Evolutionary conservation across 2,329 filamentous ascomycete species (phyloP).

Genomic region (Fusarium proliferatum): DNA sequence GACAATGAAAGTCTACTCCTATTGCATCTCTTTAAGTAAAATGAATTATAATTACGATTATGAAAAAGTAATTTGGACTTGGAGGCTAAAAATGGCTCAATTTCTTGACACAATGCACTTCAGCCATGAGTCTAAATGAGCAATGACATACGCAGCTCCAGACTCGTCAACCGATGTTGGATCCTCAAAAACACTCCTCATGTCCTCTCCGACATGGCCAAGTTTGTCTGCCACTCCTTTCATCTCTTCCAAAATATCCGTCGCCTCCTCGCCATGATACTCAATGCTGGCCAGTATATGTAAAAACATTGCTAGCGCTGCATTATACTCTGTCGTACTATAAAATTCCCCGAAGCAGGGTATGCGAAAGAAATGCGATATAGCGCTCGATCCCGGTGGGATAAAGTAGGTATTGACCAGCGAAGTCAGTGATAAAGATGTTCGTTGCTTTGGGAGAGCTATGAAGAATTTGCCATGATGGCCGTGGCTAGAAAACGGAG

Average conservation of each 20-base stretch:
- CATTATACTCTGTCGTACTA: background rate
- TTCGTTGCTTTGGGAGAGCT: background rate
- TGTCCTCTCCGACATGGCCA: background rate
- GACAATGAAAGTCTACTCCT: accelerated
- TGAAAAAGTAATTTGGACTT: accelerated
- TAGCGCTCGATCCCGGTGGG: background rate
- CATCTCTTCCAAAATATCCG: background rate
- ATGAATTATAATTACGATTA: background rate
- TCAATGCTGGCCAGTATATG: background rate
- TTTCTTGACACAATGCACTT: background rate
- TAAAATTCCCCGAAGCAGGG: background rate
- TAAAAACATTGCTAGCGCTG: background rate
- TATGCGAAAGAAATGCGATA: background rate
- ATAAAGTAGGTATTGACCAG: background rate
- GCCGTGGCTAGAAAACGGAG: background rate
- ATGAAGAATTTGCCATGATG: background rate
- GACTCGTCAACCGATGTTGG: background rate
- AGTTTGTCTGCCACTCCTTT: background rate
- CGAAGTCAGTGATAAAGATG: background rate
- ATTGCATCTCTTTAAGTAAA: background rate
- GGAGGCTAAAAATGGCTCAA: background rate
- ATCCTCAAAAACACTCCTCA: background rate
- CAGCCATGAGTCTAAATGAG: background rate
- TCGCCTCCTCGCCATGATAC: background rate
- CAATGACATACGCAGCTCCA: background rate